Base-by-base conservation (phyloP, 345 rosid genomes). In the Fremontodendron californicum region DNA sequence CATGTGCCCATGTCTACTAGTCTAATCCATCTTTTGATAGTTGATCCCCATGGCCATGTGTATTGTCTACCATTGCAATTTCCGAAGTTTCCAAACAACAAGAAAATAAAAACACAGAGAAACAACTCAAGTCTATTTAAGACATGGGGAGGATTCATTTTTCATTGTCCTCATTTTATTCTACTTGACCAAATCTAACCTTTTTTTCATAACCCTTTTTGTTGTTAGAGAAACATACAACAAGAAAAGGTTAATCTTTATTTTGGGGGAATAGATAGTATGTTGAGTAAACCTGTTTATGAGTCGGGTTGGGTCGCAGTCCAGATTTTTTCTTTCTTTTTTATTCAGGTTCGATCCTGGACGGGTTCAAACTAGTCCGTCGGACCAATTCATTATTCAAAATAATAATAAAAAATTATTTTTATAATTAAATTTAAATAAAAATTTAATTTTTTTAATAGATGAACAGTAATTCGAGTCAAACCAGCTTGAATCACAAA, bases 21-120 rank as follows among this genome's bases (percentile, higher is more conserved):
- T 66, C 79, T 18, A 68, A 64, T 64, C 43, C 69, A 35, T 35
- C n/a, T 35, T 71, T 52, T 8, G 2, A n/a, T 52, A n/a, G 25
- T 52, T 71, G 37, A 60, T 60, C 18, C 64, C n/a, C n/a, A n/a
- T n/a, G n/a, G n/a, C n/a, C 64, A 60, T 27, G 35, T 60, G 64
- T 25, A 12, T 27, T 60, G 37, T 60, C 64, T 29, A 13, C 64
- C 64, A 27, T 60, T 60, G 64, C 64, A 25, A 25, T 58, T 58
- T 58, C 37, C 64, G 2, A 25, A 15, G 15, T 29, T 60, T 27
- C 37, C 64, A 29, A 60, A 27, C 37, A 60, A 11, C 18, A 11
- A 52, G 58, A 52, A 27, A 29, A 25, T 25, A 25, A 58, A 58
- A 58, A 25, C 35, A 25, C 31, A 57, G 15, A 23, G 21, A 49